Base-by-base conservation (phyloP, 768 basidiomycete species). In the Gelatoporia subvermispora region DNA sequence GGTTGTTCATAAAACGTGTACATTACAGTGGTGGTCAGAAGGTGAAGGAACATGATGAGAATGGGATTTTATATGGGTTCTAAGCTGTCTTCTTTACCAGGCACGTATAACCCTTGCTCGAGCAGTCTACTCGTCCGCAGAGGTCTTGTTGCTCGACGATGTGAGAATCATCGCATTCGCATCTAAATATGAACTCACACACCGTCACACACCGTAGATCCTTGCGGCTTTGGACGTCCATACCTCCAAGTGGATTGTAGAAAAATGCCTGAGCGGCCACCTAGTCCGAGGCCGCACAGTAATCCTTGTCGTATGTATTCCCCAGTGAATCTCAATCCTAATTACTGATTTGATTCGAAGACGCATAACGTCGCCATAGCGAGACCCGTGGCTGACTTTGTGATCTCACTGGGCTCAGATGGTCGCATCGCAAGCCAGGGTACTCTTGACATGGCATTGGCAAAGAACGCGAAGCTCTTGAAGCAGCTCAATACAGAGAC, bases 291-390 rank as follows among this genome's bases (percentile, higher is more conserved):
- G n/a, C n/a, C n/a, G n/a, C n/a, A n/a, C n/a, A n/a, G n/a, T n/a
- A n/a, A n/a, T n/a, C n/a, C n/a, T n/a, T n/a, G n/a, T n/a, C n/a
- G n/a, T n/a, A n/a, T n/a, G n/a, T n/a, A 3, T n/a, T n/a, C n/a
- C n/a, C n/a, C n/a, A n/a, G n/a, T n/a, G n/a, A n/a, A n/a, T n/a
- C n/a, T n/a, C n/a, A n/a, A n/a, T n/a, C n/a, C n/a, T n/a, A n/a
- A n/a, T n/a, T n/a, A n/a, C n/a, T n/a, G n/a, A n/a, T n/a, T n/a
- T n/a, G n/a, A n/a, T n/a, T 37, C n/a, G n/a, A n/a, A 74, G 73
- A 75, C 74, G 0, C 75, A 76, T 55, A 73, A 75, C 49, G 69
- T 83, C 25, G 73, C 75, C 1, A 66, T 84, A 63, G 67, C 73
- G 4, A 67, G 67, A 10, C 72, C 77, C 9, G 70, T 81, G 17